These are phyloP conservation scores for Teratosphaeria gauchensis DNA, from an alignment of 2,329 filamentous ascomycete species.

Conservation along the genomic window DNA sequence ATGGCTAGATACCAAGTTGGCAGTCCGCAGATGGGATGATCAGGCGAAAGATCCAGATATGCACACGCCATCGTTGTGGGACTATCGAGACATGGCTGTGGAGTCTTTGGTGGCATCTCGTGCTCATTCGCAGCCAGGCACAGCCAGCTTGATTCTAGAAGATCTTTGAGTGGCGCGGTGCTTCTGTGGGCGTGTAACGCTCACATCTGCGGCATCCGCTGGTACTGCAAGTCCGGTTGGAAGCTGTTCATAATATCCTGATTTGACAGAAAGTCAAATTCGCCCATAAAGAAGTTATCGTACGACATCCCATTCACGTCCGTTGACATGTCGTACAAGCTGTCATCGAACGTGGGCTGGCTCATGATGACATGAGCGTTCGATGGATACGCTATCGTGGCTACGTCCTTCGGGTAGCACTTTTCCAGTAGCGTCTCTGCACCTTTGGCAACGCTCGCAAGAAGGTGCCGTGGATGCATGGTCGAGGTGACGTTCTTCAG, in stretches of 20 bases:
- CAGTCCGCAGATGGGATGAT: slow-evolving; percentile 31
- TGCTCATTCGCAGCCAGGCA: background rate
- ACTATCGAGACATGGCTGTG: slow-evolving; percentile 10
- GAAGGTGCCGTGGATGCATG: slow-evolving; percentile 22
- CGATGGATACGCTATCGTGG: slow-evolving; percentile 12
- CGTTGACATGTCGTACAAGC: slow-evolving; percentile 17
- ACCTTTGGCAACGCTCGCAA: slow-evolving; percentile 19
- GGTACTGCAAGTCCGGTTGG: slow-evolving; percentile 16
- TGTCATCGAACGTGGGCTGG: slow-evolving; percentile 20
- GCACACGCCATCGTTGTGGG: slow-evolving; percentile 10
- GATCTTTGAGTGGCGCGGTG: too few relatives aligned
- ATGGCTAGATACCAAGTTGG: slow-evolving; percentile 27
- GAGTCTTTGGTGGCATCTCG: slow-evolving; percentile 1
- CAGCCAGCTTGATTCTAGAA: background rate
- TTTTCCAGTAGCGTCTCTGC: slow-evolving; percentile 17
- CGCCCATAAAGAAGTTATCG: slow-evolving; percentile 23
- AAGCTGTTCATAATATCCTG: slow-evolving; percentile 16
- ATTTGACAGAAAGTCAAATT: slow-evolving; percentile 22
- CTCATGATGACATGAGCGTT: slow-evolving; percentile 21
- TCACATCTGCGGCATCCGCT: slow-evolving; percentile 11
- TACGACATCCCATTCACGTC: slow-evolving; percentile 14
- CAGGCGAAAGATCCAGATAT: slow-evolving; percentile 23
- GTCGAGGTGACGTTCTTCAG: slow-evolving; percentile 18
- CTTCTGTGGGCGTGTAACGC: background rate
- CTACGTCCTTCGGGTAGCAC: slow-evolving; percentile 10